Base-by-base conservation (phyloP, 257 asterid genomes). In the Capsicum chinense region DNA sequence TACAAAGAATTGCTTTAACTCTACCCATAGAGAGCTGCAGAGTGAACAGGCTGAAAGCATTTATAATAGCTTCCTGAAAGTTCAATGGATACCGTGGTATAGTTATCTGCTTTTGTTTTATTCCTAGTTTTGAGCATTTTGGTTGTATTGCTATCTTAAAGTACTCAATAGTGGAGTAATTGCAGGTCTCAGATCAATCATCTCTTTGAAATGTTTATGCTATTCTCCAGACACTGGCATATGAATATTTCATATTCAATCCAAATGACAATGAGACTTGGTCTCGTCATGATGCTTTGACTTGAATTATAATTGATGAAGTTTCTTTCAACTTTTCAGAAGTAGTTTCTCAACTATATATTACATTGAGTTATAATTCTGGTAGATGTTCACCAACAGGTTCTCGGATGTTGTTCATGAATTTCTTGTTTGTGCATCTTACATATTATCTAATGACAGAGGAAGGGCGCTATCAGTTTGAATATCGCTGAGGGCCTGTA, bases 391-490 rank as follows among this genome's bases (percentile, higher is more conserved):
- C 62, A 48, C 59, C 21, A 13, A 50, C 81, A 74, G 21, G 81
- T 74, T 13, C 59, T 13, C 7, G 17, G 62, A 74, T 74, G 81
- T 48, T 73, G 80, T 50, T 74, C 62, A 50, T 74, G 62, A 14
- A 50, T 74, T 74, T 76, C 48, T 26, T 52, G 12, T 52, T 74
- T 52, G 48, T 52, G 63, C 26, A 21, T 76, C n/a, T 52, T 52
- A 33, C 81, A 76, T 83, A 78, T 63, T 17, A 63, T 83, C 67
- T 85, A 88, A 69, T 89, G 81, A 82, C 86, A 95, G 98, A 90
- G 83, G 81, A 93, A 93, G 89, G 93, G 90, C 84, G 95, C 98
- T 66, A 89, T 89, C 87, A 90, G 56, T 64, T 88, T 88, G 86
- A 89, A 89, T 84, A 84, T 84, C 85, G 26, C 88, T 70, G 92